These are phyloP conservation scores for Fusarium decemcellulare DNA, from an alignment of 2,329 filamentous ascomycete species.

Conservation along the genomic window DNA sequence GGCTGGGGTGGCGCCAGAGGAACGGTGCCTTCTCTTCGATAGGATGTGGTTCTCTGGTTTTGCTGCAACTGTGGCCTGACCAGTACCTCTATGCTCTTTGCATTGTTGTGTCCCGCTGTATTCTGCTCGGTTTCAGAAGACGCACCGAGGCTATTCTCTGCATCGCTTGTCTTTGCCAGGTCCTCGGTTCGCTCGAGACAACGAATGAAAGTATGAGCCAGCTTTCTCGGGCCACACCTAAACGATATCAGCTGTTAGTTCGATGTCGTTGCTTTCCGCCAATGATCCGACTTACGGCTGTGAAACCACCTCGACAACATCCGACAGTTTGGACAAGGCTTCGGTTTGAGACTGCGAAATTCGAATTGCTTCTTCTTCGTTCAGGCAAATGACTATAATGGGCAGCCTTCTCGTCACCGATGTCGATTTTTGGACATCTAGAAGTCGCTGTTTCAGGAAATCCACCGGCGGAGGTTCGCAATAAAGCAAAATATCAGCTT, in stretches of 20 bases:
- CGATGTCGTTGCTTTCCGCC: rapidly evolving
- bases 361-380: conserved; percentile 48
- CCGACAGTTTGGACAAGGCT: conserved; percentile 38
- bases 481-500: conserved; percentile 46
- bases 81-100: neutral
- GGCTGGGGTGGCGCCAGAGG: no score
- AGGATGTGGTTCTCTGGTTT: no score
- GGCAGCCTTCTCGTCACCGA: conserved; percentile 31
- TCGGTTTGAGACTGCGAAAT: conserved; percentile 42
- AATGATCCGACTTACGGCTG: conserved; percentile 46
- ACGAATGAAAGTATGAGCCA: conserved; percentile 47
- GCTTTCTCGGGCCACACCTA: conserved; percentile 48
- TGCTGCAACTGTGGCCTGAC: no score
- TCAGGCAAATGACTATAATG: conserved; percentile 48
- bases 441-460: conserved; percentile 30
- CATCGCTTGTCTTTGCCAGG: neutral
- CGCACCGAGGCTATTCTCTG: neutral
- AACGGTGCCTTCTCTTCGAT: no score
- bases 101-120: no score
- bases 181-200: conserved; percentile 34
- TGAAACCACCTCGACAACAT: conserved; percentile 50
- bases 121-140: neutral
- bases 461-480: conserved; percentile 44
- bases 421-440: neutral
- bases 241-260: neutral